These are phyloP conservation scores for Macrocybe gigantea DNA, from an alignment of 768 basidiomycete species.

Conservation along the genomic window DNA sequence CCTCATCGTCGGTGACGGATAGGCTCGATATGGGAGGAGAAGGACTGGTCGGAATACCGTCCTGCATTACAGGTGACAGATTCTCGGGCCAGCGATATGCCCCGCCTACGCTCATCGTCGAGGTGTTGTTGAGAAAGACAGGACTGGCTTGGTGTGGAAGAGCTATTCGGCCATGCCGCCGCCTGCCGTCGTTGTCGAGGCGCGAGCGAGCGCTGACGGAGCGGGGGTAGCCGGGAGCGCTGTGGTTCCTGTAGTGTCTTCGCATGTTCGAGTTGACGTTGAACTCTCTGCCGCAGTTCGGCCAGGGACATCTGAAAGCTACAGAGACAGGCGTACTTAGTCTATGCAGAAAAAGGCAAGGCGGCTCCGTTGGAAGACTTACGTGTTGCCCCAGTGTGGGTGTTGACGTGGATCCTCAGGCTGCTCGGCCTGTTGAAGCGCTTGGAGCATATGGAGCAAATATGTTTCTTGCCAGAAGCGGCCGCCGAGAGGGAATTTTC, in stretches of 20 bases:
- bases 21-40: no score
- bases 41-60: no score
- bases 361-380: constrained; percentile 18
- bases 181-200: no score
- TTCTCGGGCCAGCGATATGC: not conserved
- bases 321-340: constrained; percentile 6
- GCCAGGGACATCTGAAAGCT: constrained; percentile 75
- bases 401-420: constrained; percentile 59
- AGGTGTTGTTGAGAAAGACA: not conserved
- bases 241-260: constrained; percentile 69
- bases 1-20: no score
- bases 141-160: no score
- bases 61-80: not conserved
- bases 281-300: constrained; percentile 70
- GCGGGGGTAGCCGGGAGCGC: constrained; percentile 25
- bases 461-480: constrained; percentile 35
- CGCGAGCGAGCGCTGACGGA: not conserved
- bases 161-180: no score
- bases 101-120: not conserved
- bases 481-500: constrained; percentile 10
- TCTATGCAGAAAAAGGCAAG: not conserved
- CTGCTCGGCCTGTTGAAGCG: constrained; percentile 68
- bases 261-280: constrained; percentile 87
- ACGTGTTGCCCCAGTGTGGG: constrained; percentile 68
- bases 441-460: constrained; percentile 51